phyloP scores from a whole-genome alignment of 768 basidiomycete species.

The Rubroboletus pulcherrimus region DNA sequence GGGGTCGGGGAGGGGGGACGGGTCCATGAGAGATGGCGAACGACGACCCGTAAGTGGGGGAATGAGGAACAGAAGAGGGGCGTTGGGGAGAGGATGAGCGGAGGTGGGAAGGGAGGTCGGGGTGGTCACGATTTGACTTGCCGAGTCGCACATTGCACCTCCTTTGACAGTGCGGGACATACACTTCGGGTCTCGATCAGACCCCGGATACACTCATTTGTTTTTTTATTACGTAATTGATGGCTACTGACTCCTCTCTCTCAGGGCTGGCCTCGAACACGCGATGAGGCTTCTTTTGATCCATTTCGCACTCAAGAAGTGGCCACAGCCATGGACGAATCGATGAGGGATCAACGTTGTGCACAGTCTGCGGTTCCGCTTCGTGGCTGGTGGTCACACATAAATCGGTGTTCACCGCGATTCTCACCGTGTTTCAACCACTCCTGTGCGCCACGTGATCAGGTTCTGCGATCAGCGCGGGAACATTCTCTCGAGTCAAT shows the following conservation, averaged over 20 bases:
- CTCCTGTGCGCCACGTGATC: not conserved
- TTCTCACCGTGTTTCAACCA: not conserved
- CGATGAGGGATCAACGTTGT: constrained; percentile 13
- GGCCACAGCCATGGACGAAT: not conserved
- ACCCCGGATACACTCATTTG: constrained; percentile 14
- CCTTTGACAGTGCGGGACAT: constrained; percentile 10
- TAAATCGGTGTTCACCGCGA: not conserved
- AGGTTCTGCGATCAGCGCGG: not conserved
- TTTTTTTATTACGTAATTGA: constrained; percentile 14
- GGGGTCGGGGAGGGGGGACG: constrained; percentile 13
- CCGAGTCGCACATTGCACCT: constrained; percentile 20
- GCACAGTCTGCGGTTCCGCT: constrained; percentile 7
- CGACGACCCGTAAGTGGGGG: not conserved
- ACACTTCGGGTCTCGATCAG: constrained; percentile 17
- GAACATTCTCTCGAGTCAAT: not conserved
- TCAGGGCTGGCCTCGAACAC: constrained; percentile 1
- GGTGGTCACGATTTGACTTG: constrained; percentile 6
- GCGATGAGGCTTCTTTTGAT: constrained; percentile 5
- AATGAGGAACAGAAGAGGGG: not conserved
- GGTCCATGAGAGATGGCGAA: constrained; percentile 14
- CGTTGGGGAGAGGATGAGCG: not conserved
- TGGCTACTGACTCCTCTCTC: not conserved
- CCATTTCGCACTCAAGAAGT: constrained; percentile 8
- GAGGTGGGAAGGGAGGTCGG: not conserved
- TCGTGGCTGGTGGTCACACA: not conserved